These are phyloP conservation scores for Candida nemodendra DNA, from an alignment of 805 yeast species.

Conservation along the genomic window DNA sequence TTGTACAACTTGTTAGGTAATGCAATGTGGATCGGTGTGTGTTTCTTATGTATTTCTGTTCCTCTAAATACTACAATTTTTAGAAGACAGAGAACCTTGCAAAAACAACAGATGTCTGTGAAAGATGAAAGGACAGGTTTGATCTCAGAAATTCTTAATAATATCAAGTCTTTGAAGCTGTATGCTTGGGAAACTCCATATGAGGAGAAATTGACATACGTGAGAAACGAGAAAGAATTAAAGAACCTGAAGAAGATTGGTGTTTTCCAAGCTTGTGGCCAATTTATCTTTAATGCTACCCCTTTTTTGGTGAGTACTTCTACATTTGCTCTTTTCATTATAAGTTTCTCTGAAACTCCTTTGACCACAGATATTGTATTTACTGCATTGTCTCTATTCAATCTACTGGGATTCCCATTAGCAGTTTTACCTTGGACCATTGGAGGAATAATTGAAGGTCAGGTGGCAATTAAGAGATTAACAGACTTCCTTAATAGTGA, in stretches of 20 bases:
- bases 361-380: slow-evolving; percentile 88
- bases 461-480: slow-evolving; percentile 77
- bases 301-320: slow-evolving; percentile 89
- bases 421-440: slow-evolving; percentile 91
- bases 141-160: slow-evolving; percentile 83
- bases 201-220: slow-evolving; percentile 65
- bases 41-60: slow-evolving; percentile 71
- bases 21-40: slow-evolving; percentile 96
- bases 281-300: slow-evolving; percentile 78
- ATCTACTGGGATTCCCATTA: slow-evolving; percentile 85
- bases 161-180: slow-evolving; percentile 86
- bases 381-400: slow-evolving; percentile 86
- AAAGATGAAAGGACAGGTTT: slow-evolving; percentile 92
- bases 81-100: slow-evolving; percentile 64
- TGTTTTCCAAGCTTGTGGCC: slow-evolving; percentile 63
- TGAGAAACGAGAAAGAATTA: slow-evolving; percentile 86
- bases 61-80: slow-evolving; percentile 77
- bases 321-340: slow-evolving; percentile 77
- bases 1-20: slow-evolving; percentile 73
- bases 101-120: slow-evolving; percentile 81
- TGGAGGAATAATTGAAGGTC: slow-evolving; percentile 82
- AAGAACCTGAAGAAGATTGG: slow-evolving; percentile 74
- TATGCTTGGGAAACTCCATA: slow-evolving; percentile 97
- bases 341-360: slow-evolving; percentile 53
- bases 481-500: slow-evolving; percentile 67